Percentiles rank a stretch among this genome's conserved stretches.
These are phyloP conservation scores for Suhomyces faveliae DNA, from an alignment of 805 yeast species.

Conservation along the genomic window DNA sequence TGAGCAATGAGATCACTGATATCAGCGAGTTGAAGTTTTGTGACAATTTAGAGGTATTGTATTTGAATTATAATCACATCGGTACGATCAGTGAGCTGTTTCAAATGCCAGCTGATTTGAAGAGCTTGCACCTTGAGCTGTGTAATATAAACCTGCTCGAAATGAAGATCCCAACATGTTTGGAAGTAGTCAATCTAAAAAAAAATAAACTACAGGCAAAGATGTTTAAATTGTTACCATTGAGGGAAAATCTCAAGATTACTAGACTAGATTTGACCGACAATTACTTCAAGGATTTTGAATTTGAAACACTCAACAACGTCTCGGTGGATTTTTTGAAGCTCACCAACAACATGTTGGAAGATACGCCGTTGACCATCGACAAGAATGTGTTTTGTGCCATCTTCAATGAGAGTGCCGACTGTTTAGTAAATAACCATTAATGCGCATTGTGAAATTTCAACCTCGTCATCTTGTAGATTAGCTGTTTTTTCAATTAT, in stretches of 20 bases:
- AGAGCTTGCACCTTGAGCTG: slow-evolving; percentile 2
- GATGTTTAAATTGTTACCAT: not conserved
- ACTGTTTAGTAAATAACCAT: slow-evolving; percentile 5
- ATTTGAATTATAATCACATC: slow-evolving; percentile 5
- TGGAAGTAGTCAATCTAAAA: slow-evolving; percentile 4
- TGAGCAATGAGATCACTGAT: slow-evolving; percentile 5
- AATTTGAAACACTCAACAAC: slow-evolving; percentile 1
- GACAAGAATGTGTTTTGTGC: slow-evolving; percentile 3
- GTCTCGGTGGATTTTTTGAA: slow-evolving; percentile 5
- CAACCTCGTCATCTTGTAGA: no score
- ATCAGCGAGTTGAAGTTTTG: slow-evolving; percentile 1
- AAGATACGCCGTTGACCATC: slow-evolving; percentile 3
- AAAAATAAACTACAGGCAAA: slow-evolving; percentile 9
- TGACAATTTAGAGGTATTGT: slow-evolving; percentile 1
- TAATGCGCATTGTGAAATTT: not conserved
- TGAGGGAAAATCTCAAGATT: not conserved
- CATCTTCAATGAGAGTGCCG: slow-evolving; percentile 7
- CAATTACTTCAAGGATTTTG: slow-evolving; percentile 9
- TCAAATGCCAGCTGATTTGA: slow-evolving; percentile 1
- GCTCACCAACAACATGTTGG: slow-evolving; percentile 10
- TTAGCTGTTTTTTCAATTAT: no score
- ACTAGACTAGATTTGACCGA: slow-evolving; percentile 7
- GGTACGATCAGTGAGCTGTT: slow-evolving; percentile 4
- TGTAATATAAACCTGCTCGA: slow-evolving; percentile 5
- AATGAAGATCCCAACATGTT: not conserved